These are phyloP conservation scores for Manihot esculenta DNA, from an alignment of 441 rosid genomes.

Conservation along the genomic window DNA sequence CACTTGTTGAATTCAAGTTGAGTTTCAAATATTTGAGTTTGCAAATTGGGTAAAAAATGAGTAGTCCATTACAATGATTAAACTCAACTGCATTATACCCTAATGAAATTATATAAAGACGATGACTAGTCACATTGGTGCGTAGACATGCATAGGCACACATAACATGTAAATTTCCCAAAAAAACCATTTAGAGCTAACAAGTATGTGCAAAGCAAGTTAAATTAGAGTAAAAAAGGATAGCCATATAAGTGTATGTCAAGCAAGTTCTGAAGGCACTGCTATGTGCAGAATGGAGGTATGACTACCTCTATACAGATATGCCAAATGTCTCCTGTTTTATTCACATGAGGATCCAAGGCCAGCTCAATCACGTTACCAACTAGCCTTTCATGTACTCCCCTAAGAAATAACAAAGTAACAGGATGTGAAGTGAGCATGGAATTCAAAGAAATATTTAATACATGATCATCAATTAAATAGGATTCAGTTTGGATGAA, in stretches of 20 bases:
- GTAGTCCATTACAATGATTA: neutral
- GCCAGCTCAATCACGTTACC: conserved; percentile 38
- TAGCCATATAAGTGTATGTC: neutral
- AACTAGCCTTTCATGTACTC: neutral
- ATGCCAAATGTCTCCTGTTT: conserved; percentile 93
- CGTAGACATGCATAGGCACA: neutral
- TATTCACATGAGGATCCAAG: conserved; percentile 42
- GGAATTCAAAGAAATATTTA: neutral
- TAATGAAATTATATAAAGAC: too few relatives aligned
- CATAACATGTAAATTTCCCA: neutral
- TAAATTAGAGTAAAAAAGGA: conserved; percentile 4
- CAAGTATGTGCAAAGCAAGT: neutral
- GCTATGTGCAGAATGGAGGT: conserved; percentile 12
- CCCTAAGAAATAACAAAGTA: conserved; percentile 21
- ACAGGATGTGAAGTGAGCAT: conserved; percentile 16
- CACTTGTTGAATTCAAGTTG: neutral
- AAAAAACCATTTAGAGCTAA: neutral
- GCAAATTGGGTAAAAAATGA: neutral
- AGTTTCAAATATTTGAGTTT: too few relatives aligned
- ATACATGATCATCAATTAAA: neutral
- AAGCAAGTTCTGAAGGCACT: conserved; percentile 9
- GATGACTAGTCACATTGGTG: too few relatives aligned
- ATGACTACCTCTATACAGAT: conserved; percentile 70
- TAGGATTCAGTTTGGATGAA: too few relatives aligned
- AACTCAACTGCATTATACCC: neutral